Evolutionary conservation across 108 stramenopile species (phyloP), one percentile per base, ranked within the genome.

Genomic region (Cyclotella kingstonii): DNA sequence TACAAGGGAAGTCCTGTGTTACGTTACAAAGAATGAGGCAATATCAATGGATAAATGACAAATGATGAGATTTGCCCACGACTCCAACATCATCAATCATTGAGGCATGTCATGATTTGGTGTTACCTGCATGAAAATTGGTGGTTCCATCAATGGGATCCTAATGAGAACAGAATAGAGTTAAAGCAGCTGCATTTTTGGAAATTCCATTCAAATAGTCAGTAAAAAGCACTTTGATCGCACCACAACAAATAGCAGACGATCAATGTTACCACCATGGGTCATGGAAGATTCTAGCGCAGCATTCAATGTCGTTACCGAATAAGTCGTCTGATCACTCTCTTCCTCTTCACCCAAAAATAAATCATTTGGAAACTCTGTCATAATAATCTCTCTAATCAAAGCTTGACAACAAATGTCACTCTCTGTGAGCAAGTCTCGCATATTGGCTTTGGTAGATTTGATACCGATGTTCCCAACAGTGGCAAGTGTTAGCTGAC

Each of bases 331-430:
- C 25, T 21, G 30, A 40, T 8, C 41, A 44, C 48, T 54, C 2
- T 87, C 80, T 57, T 82, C 79, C 57, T 91, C 89, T 55, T 91
- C 89, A 31, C 89, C 86, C 45, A 87, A 44, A 66, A 91, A 91
- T 38, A 49, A 58, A 55, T 87, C 85, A 43, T 69, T 48, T 0
- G 86, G 84, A 68, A 84, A 87, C 18, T 72, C 47, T 15, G 45
- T 31, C 42, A 46, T 14, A 11, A 91, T 46, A 8, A 79, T 70
- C 21, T 82, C 80, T 39, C 56, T 71, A 31, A 90, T 86, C 21
- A 81, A 35, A 10, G 25, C 31, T 15, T 81, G 76, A 44, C 80
- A 81, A 35, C 43, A 44, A 6, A 81, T 19, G 59, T 81, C 80
- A 48, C 76, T 81, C 18, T 73, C 64, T 0, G 80, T 81, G 15